phyloP scores from a whole-genome alignment of 2,329 filamentous ascomycete species.

The Scedosporium apiospermum region DNA sequence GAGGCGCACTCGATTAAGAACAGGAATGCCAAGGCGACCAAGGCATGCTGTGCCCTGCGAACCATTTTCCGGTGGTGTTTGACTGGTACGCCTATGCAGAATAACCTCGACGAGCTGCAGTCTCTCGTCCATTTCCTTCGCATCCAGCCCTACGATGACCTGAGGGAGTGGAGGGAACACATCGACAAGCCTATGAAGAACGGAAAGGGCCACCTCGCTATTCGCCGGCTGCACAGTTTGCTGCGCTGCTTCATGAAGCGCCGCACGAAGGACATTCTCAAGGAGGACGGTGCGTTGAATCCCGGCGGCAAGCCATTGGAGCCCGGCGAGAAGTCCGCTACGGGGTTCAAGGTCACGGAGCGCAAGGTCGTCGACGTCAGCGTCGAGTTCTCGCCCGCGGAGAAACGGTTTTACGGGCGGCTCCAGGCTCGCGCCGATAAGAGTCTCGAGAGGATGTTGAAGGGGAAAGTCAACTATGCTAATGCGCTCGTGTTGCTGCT shows the following conservation, averaged over 20 bases:
- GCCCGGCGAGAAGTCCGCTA: conserved; percentile 38
- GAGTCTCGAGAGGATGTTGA: conserved; percentile 84
- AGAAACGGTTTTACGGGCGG: conserved; percentile 77
- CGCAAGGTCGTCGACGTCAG: conserved; percentile 77
- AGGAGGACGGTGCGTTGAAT: conserved; percentile 71
- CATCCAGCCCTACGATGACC: conserved; percentile 82
- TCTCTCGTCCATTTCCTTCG: conserved; percentile 86
- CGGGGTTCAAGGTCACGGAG: conserved; percentile 82
- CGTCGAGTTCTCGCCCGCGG: conserved; percentile 67
- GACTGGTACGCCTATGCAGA: conserved; percentile 95
- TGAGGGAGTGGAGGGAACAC: conserved; percentile 80
- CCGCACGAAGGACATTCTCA: conserved; percentile 95
- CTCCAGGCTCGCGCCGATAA: conserved; percentile 78
- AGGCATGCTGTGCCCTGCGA: conserved; percentile 77
- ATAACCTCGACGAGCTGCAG: conserved; percentile 93
- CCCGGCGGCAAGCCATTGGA: conserved; percentile 56
- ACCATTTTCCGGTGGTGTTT: conserved; percentile 93
- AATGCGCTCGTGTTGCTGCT: conserved; percentile 89
- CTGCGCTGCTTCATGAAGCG: conserved; percentile 96
- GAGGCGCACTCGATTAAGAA: conserved; percentile 99
- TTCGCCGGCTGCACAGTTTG: conserved; percentile 74
- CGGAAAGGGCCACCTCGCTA: conserved; percentile 80
- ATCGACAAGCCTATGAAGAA: conserved; percentile 87
- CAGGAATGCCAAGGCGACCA: conserved; percentile 87
- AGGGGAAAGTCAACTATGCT: conserved; percentile 75